Base-by-base conservation (phyloP, 345 rosid genomes). In the Salix purpurea region DNA sequence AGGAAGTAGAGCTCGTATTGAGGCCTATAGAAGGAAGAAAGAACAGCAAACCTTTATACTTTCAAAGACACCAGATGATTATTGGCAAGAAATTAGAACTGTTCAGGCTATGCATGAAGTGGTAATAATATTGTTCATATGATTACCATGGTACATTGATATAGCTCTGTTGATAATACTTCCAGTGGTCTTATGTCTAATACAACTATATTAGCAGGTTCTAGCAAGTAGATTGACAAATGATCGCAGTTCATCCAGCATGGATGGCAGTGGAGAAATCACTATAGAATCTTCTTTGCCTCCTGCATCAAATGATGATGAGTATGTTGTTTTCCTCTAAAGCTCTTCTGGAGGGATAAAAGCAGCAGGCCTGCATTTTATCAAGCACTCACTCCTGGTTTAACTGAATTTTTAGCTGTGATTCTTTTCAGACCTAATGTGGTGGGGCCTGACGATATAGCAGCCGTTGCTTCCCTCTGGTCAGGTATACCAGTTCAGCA, bases 401-500 rank as follows among this genome's bases (percentile, higher is more conserved):
- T 36, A 67, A 74, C 19, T 67, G 15, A 42, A 15, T 77, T 74
- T 76, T 40, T 65, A 44, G 34, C 7, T 83, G 77, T 81, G 79
- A 78, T 76, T 76, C 70, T 78, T 83, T 82, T 81, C 89, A 96
- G 99, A 79, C 91, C 92, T 69, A 50, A 78, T 1, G 71, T 88
- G 69, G 96, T 96, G 79, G 94, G 97, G 77, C 91, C 94, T 73
- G 94, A 93, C n/a, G 98, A 96, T 68, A 92, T 96, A 77, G 99
- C 99, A 48, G 91, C 87, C 2, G 94, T 96, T 80, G 96, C 97
- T 83, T 91, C 99, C 8, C 82, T 88, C 77, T 96, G 99, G 99
- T 90, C 99, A 14, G 99, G 99, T 66, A 92, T 96, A 79, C 99
- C 99, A 21, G 91, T 93, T 81, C 96, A 93, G 89, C 92, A 96